These are phyloP conservation scores for Talaromyces atroroseus DNA, from an alignment of 2,329 filamentous ascomycete species.

Conservation along the genomic window DNA sequence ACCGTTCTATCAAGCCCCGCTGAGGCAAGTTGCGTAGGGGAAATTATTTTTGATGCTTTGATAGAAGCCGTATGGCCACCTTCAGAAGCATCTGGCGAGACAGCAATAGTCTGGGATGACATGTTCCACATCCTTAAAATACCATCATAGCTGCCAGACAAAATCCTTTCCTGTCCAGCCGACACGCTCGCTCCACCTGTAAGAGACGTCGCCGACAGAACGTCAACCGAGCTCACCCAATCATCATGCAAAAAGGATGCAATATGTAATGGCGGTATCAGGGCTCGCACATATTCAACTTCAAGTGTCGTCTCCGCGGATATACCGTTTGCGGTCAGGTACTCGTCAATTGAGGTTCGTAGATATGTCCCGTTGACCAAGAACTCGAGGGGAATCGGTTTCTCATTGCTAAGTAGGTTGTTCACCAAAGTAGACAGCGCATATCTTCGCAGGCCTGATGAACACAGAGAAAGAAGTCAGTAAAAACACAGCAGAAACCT, in stretches of 20 bases:
- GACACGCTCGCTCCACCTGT: constrained; percentile 45
- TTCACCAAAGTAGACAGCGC: constrained; percentile 60
- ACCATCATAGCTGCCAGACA: constrained; percentile 94
- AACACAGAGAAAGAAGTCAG: neutral
- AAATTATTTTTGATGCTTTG: constrained; percentile 79
- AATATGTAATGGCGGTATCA: constrained; percentile 83
- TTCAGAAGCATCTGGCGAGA: constrained; percentile 59
- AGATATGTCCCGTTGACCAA: constrained; percentile 91
- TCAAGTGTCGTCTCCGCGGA: constrained; percentile 82
- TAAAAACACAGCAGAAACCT: constrained; percentile 3
- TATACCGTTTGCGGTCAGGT: constrained; percentile 77
- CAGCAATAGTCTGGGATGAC: constrained; percentile 77
- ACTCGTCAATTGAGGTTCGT: constrained; percentile 82
- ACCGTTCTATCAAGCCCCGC: constrained; percentile 80
- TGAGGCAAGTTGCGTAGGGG: constrained; percentile 71
- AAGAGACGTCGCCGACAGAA: constrained; percentile 62
- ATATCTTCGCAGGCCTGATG: constrained; percentile 50
- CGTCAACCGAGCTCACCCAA: constrained; percentile 86
- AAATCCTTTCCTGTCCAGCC: constrained; percentile 62
- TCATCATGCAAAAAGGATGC: constrained; percentile 96
- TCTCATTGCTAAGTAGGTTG: constrained; percentile 52
- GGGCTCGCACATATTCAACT: constrained; percentile 86
- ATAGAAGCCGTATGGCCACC: constrained; percentile 72
- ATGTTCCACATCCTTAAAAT: constrained; percentile 83
- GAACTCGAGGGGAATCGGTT: constrained; percentile 68